phyloP scores from a whole-genome alignment of 768 basidiomycete species.

The Gymnopilus dilepis region DNA sequence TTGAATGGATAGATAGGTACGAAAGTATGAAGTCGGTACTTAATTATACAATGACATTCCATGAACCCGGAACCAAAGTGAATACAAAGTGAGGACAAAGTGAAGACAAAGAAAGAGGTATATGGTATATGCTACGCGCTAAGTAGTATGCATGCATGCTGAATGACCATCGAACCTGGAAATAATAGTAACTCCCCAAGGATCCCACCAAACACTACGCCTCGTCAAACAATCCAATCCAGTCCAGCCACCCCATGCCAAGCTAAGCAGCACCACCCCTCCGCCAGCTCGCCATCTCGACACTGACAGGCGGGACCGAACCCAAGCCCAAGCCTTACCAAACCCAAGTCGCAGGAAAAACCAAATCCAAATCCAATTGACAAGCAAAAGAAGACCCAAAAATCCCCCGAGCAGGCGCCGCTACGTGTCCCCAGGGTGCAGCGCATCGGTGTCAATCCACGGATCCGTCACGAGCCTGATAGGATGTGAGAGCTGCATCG shows the following conservation, averaged over 20 bases:
- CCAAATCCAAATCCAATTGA: slow-evolving; percentile 1
- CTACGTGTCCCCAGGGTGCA: slow-evolving; percentile 44
- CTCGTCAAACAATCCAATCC: background rate
- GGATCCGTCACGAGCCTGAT: slow-evolving; percentile 63
- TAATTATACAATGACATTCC: slow-evolving; percentile 4
- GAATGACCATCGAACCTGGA: background rate
- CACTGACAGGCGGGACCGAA: slow-evolving; percentile 16
- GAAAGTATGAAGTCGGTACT: background rate
- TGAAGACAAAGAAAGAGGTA: background rate
- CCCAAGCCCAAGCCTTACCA: slow-evolving; percentile 1
- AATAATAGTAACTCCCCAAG: no score
- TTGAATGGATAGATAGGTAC: slow-evolving; percentile 6
- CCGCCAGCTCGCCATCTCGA: no score
- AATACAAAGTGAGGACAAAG: background rate
- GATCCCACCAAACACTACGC: no score
- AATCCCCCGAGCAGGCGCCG: no score
- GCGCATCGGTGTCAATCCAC: slow-evolving; percentile 41
- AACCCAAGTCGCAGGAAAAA: background rate
- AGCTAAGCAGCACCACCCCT: no score
- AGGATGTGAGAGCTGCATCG: slow-evolving; percentile 49
- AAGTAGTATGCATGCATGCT: no score
- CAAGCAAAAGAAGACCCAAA: no score
- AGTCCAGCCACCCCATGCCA: no score
- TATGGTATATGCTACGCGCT: background rate
- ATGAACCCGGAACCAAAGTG: background rate